These are phyloP conservation scores for Clausena lansium DNA, from an alignment of 345 rosid species.

Conservation along the genomic window DNA sequence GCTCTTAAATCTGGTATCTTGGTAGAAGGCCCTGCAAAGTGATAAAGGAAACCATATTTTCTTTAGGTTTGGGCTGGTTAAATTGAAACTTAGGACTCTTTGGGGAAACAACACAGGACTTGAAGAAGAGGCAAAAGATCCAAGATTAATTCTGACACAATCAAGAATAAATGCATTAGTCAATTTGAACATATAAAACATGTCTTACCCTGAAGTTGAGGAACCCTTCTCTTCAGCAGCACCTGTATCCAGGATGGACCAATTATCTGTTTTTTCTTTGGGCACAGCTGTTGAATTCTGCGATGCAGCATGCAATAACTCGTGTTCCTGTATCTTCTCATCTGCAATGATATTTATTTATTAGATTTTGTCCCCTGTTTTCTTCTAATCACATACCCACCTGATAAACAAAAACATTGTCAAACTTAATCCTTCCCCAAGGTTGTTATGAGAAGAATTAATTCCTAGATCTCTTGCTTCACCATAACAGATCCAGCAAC, in stretches of 20 bases:
- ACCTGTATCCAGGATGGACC: slow-evolving; percentile 24
- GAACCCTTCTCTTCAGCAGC: slow-evolving; percentile 24
- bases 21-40: neutral
- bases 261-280: slow-evolving; percentile 37
- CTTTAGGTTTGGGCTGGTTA: neutral
- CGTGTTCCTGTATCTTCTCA: slow-evolving; percentile 41
- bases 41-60: slow-evolving; percentile 2
- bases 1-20: neutral
- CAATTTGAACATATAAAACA: slow-evolving; percentile 13
- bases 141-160: neutral
- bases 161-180: neutral
- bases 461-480: neutral
- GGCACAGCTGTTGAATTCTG: slow-evolving; percentile 36
- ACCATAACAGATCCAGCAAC: neutral
- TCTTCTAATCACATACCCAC: neutral
- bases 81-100: neutral
- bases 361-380: slow-evolving; percentile 19
- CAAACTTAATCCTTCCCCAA: neutral
- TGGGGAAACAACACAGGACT: neutral
- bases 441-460: neutral
- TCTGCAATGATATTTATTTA: slow-evolving; percentile 43
- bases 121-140: neutral
- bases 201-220: slow-evolving; percentile 48
- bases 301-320: slow-evolving; percentile 30
- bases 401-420: neutral